These are phyloP conservation scores for Centella asiatica DNA, from an alignment of 129 eudicot species.

Conservation along the genomic window DNA sequence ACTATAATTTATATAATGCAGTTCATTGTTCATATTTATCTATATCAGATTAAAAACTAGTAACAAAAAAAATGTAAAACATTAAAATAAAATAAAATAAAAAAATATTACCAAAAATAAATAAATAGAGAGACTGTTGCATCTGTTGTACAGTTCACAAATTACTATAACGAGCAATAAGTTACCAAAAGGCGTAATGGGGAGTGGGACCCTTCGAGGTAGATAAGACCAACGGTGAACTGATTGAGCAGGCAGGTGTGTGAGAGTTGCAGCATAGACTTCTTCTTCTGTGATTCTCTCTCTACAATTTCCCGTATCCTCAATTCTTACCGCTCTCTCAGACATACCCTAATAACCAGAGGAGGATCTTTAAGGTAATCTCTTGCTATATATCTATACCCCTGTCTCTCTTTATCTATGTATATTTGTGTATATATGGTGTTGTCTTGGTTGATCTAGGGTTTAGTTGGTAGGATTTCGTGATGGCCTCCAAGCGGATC, in stretches of 20 bases:
- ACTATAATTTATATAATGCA: no score
- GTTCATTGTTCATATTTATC: no score
- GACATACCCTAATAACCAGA: background rate
- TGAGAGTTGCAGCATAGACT: background rate
- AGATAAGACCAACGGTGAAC: slow-evolving; percentile 10
- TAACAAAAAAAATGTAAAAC: no score
- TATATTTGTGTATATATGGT: background rate
- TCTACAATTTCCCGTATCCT: background rate
- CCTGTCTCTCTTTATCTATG: background rate
- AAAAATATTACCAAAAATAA: no score
- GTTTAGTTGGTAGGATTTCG: slow-evolving; percentile 1
- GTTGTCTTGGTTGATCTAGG: slow-evolving; percentile 1
- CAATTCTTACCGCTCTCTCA: background rate
- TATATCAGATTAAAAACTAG: no score
- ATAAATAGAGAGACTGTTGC: no score
- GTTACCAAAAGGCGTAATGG: no score
- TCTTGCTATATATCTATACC: background rate
- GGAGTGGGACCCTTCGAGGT: background rate
- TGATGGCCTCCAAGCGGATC: slow-evolving; percentile 13
- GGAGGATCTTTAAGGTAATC: slow-evolving; percentile 10
- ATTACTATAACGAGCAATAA: no score
- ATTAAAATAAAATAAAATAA: no score
- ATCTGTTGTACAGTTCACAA: no score
- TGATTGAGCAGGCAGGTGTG: background rate
- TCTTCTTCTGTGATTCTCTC: background rate